Percentiles rank a stretch among this genome's conserved stretches.
phyloP scores from a whole-genome alignment of 2,329 filamentous ascomycete genomes.

The Aspergillus jensenii region DNA sequence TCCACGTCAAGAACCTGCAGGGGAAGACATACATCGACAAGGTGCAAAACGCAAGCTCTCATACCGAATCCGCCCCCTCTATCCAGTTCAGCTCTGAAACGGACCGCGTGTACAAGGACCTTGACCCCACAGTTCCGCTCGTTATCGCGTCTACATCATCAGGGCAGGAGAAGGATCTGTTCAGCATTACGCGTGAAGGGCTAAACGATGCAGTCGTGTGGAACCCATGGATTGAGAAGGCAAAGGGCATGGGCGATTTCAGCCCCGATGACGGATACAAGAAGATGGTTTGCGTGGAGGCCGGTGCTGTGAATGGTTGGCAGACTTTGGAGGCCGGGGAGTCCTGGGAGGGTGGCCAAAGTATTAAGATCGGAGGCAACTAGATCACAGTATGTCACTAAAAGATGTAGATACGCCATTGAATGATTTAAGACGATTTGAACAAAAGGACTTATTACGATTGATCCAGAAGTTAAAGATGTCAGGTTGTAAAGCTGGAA shows the following conservation, averaged over 20 bases:
- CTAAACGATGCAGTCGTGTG: conserved; percentile 88
- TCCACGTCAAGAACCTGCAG: conserved; percentile 73
- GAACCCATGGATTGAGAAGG: conserved; percentile 94
- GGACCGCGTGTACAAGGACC: conserved; percentile 79
- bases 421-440: no score
- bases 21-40: conserved; percentile 81
- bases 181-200: conserved; percentile 78
- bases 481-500: no score
- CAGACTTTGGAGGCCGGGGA: conserved; percentile 79
- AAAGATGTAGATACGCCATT: no score
- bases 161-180: conserved; percentile 57
- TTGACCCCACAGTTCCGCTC: conserved; percentile 52
- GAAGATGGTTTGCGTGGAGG: conserved; percentile 93
- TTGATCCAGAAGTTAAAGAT: no score
- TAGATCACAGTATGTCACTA: neutral
- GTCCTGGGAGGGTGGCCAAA: conserved; percentile 64
- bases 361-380: conserved; percentile 45
- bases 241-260: conserved; percentile 80
- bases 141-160: conserved; percentile 41
- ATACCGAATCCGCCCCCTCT: conserved; percentile 63
- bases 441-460: no score
- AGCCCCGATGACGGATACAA: conserved; percentile 85
- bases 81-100: conserved; percentile 75
- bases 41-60: conserved; percentile 62
- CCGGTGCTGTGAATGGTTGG: conserved; percentile 79